These are phyloP conservation scores for Pichia rugopelliculosa DNA, from an alignment of 805 yeast genomes.

Conservation along the genomic window DNA sequence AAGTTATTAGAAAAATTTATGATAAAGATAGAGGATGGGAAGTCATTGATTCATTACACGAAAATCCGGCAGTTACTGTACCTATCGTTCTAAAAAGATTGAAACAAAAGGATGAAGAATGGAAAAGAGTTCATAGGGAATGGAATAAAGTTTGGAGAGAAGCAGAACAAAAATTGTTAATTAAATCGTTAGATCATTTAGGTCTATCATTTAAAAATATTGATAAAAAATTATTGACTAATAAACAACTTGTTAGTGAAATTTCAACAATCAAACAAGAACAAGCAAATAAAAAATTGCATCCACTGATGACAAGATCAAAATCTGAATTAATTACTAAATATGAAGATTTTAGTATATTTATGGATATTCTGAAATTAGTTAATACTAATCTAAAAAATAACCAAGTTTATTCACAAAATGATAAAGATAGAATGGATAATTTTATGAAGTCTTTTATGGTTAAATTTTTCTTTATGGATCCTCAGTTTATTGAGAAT, in stretches of 20 bases:
- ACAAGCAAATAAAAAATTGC: constrained; percentile 77
- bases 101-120: constrained; percentile 97
- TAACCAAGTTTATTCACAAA: constrained; percentile 66
- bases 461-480: constrained; percentile 61
- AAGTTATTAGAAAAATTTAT: constrained; percentile 85
- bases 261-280: constrained; percentile 89
- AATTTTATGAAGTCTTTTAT: constrained; percentile 66
- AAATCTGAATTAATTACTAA: constrained; percentile 55
- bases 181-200: constrained; percentile 88
- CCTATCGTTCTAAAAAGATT: constrained; percentile 88
- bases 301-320: constrained; percentile 84
- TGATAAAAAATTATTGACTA: constrained; percentile 84
- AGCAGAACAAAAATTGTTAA: constrained; percentile 90
- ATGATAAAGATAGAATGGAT: constrained; percentile 71
- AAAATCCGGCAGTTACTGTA: constrained; percentile 89
- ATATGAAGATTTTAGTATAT: constrained; percentile 58
- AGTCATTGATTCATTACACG: constrained; percentile 92
- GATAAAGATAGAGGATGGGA: constrained; percentile 94
- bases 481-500: constrained; percentile 40
- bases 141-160: constrained; percentile 99
- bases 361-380: constrained; percentile 67
- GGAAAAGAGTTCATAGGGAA: constrained; percentile 96
- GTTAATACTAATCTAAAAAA: constrained; percentile 59
- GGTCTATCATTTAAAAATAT: constrained; percentile 96
- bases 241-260: constrained; percentile 85